Percentiles rank a stretch among this genome's conserved stretches.
Evolutionary conservation across 371 early-diverging fungal species (phyloP).

Genomic region (Mortierella sp.): DNA sequence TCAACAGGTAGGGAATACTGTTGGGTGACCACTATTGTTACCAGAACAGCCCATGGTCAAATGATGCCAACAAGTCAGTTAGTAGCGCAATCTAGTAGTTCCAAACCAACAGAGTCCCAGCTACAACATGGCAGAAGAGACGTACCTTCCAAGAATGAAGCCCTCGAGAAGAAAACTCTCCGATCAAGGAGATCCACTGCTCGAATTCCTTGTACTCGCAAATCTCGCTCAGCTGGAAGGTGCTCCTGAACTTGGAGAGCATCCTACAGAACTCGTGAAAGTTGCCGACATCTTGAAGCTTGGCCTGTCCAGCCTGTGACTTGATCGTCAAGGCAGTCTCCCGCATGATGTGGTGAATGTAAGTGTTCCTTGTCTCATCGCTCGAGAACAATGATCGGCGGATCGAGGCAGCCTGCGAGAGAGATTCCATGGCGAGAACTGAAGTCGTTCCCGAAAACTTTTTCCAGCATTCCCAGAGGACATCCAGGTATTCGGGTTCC

Average conservation of each 20-base stretch:
- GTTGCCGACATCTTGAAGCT: conserved; percentile 79
- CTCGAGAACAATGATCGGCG: conserved; percentile 86
- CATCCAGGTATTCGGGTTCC: conserved; percentile 76
- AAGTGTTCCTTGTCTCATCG: conserved; percentile 77
- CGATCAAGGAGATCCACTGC: conserved; percentile 81
- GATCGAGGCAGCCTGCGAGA: conserved; percentile 86
- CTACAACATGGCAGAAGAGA: neutral
- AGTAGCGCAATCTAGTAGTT: neutral
- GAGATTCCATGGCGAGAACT: conserved; percentile 81
- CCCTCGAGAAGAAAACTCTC: conserved; percentile 82
- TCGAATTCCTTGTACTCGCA: conserved; percentile 78
- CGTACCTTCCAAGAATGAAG: conserved; percentile 82
- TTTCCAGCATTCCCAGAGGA: conserved; percentile 80
- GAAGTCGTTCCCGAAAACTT: conserved; percentile 33
- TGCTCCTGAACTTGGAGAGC: conserved; percentile 84
- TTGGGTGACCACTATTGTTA: conserved; percentile 79
- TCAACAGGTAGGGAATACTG: conserved; percentile 83
- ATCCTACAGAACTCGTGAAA: conserved; percentile 92
- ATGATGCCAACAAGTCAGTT: neutral
- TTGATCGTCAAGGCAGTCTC: conserved; percentile 80
- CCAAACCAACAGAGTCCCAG: neutral
- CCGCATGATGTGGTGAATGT: conserved; percentile 78
- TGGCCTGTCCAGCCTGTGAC: conserved; percentile 64
- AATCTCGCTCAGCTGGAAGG: conserved; percentile 85
- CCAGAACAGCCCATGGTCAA: neutral